A percentile compares a stretch with the other conserved stretches of the same genome.
Conservation (phyloP, 306 rosid genomes). For the Dicorynia guianensis region DNA sequence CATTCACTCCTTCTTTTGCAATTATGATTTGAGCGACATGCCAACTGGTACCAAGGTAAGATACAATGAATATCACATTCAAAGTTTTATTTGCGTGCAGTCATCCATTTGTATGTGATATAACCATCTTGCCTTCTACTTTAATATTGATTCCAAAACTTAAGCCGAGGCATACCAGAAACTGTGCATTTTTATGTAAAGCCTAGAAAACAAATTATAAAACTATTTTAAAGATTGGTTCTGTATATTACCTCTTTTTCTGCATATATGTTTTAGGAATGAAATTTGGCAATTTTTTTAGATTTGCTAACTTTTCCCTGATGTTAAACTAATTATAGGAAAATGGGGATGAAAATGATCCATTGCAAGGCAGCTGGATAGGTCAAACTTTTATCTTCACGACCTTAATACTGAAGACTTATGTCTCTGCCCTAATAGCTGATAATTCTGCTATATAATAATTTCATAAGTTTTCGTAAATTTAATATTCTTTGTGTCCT, state of each 20-base stretch:
- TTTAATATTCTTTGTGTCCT: not conserved
- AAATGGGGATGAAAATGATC: not conserved
- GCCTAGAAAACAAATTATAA: not conserved
- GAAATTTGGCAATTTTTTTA: not conserved
- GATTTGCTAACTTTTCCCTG: not conserved
- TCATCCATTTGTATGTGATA: conserved; percentile 20
- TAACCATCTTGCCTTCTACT: conserved; percentile 7
- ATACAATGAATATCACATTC: conserved; percentile 16
- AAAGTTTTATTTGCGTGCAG: conserved; percentile 27
- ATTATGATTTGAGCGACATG: conserved; percentile 90
- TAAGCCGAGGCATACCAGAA: not conserved
- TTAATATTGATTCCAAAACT: conserved; percentile 13
- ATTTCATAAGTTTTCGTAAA: not conserved
- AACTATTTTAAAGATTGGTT: not conserved
- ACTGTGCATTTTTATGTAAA: not conserved
- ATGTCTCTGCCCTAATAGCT: not conserved
- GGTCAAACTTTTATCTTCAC: not conserved
- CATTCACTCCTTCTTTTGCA: conserved; percentile 84
- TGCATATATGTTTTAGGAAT: not conserved
- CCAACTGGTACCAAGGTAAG: conserved; percentile 89
- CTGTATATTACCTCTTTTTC: conserved; percentile 2
- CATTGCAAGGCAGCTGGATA: not conserved
- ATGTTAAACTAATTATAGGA: not conserved
- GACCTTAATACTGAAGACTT: not conserved
- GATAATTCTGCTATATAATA: not conserved